phyloP scores from a whole-genome alignment of 257 asterid species.

The Eucommia ulmoides region DNA sequence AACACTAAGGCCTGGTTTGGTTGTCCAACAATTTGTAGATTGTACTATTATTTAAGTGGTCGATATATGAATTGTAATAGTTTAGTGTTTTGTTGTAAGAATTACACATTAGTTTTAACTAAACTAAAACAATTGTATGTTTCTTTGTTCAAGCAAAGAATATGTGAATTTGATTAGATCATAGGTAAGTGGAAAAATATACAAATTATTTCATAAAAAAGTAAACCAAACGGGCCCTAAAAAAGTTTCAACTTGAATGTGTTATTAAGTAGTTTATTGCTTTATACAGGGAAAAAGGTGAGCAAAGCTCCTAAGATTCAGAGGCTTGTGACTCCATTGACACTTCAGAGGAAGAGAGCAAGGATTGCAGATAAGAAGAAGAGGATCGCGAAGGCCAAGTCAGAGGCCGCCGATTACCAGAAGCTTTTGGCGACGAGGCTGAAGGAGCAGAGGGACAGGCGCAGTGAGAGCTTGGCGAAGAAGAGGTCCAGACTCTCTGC shows the following conservation, averaged over 20 bases:
- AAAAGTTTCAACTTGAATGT: neutral
- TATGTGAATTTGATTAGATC: no score
- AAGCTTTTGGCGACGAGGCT: constrained; percentile 6
- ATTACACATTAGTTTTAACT: no score
- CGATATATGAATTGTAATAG: no score
- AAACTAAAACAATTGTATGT: no score
- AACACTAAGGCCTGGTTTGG: neutral
- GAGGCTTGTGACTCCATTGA: constrained; percentile 35
- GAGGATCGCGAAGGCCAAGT: constrained; percentile 5
- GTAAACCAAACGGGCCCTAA: no score
- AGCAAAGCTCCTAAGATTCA: constrained; percentile 42
- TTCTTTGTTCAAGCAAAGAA: no score
- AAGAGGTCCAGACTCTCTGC: constrained; percentile 32
- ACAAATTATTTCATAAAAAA: no score
- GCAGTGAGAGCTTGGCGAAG: constrained; percentile 17
- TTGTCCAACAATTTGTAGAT: neutral
- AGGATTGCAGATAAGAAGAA: constrained; percentile 7
- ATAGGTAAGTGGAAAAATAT: no score
- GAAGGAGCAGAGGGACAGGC: constrained; percentile 9
- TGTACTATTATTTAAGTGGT: neutral
- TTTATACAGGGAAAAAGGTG: constrained; percentile 28
- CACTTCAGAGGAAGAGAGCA: constrained; percentile 33
- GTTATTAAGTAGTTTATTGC: neutral
- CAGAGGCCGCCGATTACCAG: constrained; percentile 7
- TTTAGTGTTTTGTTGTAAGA: no score